A percentile compares a stretch with the other conserved stretches of the same genome.
These are phyloP conservation scores for Fusarium avenaceum DNA, from an alignment of 2,329 filamentous ascomycete species.

Conservation along the genomic window DNA sequence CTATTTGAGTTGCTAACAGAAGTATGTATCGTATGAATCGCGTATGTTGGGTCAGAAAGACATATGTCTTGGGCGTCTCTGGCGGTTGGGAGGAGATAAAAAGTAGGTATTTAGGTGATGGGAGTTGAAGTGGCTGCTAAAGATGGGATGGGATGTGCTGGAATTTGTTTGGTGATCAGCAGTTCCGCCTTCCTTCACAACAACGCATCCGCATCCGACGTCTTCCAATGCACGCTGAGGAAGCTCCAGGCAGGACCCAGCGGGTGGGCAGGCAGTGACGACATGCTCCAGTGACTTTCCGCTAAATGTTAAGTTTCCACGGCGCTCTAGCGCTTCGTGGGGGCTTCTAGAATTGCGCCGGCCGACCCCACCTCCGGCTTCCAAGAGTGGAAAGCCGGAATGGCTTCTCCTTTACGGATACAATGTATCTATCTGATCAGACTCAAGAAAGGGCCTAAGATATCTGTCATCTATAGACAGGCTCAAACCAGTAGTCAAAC, in stretches of 20 bases:
- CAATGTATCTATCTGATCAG: not conserved
- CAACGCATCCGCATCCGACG: constrained; percentile 10
- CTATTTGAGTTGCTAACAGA: constrained; percentile 3
- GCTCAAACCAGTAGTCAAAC: too few species aligned
- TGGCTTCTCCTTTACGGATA: not conserved
- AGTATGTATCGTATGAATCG: not conserved
- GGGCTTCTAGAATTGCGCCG: constrained; percentile 47
- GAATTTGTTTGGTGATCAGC: constrained; percentile 38
- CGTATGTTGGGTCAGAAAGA: not conserved
- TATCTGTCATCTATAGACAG: too few species aligned
- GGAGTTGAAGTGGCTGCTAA: constrained; percentile 14
- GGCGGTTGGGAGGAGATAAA: not conserved
- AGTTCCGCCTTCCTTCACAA: constrained; percentile 25
- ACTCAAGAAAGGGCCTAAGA: not conserved
- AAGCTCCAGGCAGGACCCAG: constrained; percentile 14
- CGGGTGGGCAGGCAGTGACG: constrained; percentile 43
- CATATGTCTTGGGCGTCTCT: not conserved
- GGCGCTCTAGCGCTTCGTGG: constrained; percentile 42
- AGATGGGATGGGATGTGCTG: constrained; percentile 17
- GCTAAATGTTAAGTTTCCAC: constrained; percentile 42
- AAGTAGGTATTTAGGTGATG: constrained; percentile 16
- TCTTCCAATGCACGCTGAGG: constrained; percentile 14
- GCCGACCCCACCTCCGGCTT: not conserved
- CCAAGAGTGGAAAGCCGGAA: constrained; percentile 5
- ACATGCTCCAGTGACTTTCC: constrained; percentile 38